Conservation (phyloP, 257 asterid genomes). For the Datura wrightii region DNA sequence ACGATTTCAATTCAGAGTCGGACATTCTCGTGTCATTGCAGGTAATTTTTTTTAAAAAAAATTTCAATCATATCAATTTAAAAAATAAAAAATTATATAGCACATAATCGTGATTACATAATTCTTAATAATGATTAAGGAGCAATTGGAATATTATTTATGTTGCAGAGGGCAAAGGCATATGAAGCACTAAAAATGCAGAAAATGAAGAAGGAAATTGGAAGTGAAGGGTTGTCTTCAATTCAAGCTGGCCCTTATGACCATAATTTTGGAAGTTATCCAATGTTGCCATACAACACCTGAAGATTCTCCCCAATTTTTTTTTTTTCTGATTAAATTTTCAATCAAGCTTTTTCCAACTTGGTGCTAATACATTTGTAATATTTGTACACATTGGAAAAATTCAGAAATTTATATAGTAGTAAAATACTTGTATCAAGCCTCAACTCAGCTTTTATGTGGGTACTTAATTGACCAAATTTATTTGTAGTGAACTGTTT, state of each 20-base stretch:
- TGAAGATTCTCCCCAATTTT: constrained; percentile 42
- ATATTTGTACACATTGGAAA: constrained; percentile 21
- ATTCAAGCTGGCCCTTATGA: constrained; percentile 45
- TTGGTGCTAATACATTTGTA: constrained; percentile 15
- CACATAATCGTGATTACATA: background rate
- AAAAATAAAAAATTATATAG: background rate
- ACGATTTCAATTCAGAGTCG: constrained; percentile 67
- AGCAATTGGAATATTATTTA: background rate
- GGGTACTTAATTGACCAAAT: background rate
- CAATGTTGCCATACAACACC: constrained; percentile 53
- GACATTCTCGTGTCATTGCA: constrained; percentile 57
- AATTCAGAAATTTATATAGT: constrained; percentile 9
- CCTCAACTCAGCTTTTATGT: background rate
- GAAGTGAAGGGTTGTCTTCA: constrained; percentile 47
- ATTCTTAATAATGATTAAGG: no score
- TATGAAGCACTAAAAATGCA: constrained; percentile 60
- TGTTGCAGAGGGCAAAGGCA: constrained; percentile 66
- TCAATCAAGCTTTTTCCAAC: constrained; percentile 33
- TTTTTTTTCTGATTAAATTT: constrained; percentile 28
- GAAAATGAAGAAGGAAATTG: constrained; percentile 43
- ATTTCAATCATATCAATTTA: background rate
- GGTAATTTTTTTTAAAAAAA: constrained; percentile 40
- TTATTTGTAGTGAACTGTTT: background rate
- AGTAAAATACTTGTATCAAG: constrained; percentile 4
- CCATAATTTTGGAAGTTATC: constrained; percentile 52